Evolutionary conservation across 1,284 basidiomycete genomes (phyloP).

Genomic region (Cutaneotrichosporon cyanovorans): DNA sequence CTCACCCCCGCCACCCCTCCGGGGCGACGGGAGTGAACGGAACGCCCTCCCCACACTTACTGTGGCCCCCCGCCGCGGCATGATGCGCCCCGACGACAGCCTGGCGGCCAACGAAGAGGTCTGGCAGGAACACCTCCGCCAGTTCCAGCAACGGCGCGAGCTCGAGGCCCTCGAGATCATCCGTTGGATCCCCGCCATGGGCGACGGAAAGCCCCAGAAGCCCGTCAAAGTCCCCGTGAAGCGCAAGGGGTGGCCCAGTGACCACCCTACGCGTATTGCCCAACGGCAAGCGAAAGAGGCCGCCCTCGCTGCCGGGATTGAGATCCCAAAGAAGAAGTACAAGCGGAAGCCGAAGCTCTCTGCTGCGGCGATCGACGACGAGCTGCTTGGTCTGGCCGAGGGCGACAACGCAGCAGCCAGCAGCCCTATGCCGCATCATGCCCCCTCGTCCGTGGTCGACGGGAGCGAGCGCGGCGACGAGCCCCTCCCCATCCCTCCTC

Average conservation of each 20-base stretch:
- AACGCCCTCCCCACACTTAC: too few species aligned
- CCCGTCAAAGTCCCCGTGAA: conserved; percentile 14
- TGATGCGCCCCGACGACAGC: conserved; percentile 23
- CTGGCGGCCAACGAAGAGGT: conserved; percentile 33
- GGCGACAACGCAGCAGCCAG: conserved; percentile 13
- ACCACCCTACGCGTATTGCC: conserved; percentile 26
- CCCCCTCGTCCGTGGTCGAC: conserved; percentile 13
- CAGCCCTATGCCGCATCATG: conserved; percentile 10
- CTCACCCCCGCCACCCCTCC: too few species aligned
- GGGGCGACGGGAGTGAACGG: too few species aligned
- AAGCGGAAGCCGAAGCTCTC: conserved; percentile 19
- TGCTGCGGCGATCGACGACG: conserved; percentile 31
- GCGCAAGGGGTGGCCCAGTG: conserved; percentile 27
- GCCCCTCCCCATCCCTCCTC: conserved; percentile 9
- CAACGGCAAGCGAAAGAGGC: conserved; percentile 28
- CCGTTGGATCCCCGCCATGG: conserved; percentile 12
- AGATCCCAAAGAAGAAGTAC: conserved; percentile 22
- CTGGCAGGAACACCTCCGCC: conserved; percentile 32
- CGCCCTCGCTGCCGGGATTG: conserved; percentile 19
- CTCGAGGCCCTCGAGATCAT: conserved; percentile 27
- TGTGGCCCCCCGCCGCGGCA: conserved; percentile 2
- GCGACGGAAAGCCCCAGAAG: conserved; percentile 6
- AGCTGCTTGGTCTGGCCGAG: conserved; percentile 37
- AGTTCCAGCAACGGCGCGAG: conserved; percentile 37
- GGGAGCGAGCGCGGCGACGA: conserved; percentile 9